phyloP scores from a whole-genome alignment of 108 stramenopile genomes.

The Fragilaria crotonensis region DNA sequence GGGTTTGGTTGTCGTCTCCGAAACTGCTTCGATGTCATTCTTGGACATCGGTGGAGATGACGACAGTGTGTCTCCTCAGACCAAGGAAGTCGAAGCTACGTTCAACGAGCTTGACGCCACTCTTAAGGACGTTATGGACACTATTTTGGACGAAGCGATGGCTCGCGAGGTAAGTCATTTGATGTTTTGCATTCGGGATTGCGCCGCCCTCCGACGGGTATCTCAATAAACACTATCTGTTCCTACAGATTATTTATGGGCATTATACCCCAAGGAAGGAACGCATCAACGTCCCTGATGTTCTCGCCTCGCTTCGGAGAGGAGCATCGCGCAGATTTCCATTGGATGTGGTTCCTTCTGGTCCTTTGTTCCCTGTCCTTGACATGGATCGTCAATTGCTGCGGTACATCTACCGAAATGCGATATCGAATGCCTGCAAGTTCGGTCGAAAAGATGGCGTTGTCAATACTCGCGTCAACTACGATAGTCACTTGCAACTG shows the following conservation, averaged over 20 bases:
- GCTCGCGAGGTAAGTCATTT: constrained; percentile 72
- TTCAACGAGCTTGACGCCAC: constrained; percentile 41
- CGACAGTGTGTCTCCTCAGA: too few relatives aligned
- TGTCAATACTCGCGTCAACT: constrained; percentile 34
- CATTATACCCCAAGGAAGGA: constrained; percentile 37
- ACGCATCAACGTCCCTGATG: constrained; percentile 23
- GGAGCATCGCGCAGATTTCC: too few relatives aligned
- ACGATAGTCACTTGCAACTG: constrained; percentile 14
- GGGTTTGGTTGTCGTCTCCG: too few relatives aligned
- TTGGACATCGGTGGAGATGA: too few relatives aligned
- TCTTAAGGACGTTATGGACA: constrained; percentile 49
- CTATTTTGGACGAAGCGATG: constrained; percentile 60
- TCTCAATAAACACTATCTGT: too few relatives aligned
- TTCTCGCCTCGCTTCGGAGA: constrained; percentile 12
- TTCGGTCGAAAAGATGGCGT: constrained; percentile 50
- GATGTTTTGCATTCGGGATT: too few relatives aligned
- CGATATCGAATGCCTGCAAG: constrained; percentile 67
- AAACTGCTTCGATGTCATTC: too few relatives aligned
- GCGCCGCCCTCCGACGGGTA: too few relatives aligned
- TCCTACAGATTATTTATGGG: constrained; percentile 30
- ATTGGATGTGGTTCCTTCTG: constrained; percentile 27
- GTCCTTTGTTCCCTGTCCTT: constrained; percentile 25
- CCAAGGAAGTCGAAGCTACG: too few relatives aligned
- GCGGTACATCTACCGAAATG: constrained; percentile 60
- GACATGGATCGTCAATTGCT: constrained; percentile 45